These are phyloP conservation scores for Colletotrichum sp. DNA, from an alignment of 2,329 filamentous ascomycete genomes.

Conservation along the genomic window DNA sequence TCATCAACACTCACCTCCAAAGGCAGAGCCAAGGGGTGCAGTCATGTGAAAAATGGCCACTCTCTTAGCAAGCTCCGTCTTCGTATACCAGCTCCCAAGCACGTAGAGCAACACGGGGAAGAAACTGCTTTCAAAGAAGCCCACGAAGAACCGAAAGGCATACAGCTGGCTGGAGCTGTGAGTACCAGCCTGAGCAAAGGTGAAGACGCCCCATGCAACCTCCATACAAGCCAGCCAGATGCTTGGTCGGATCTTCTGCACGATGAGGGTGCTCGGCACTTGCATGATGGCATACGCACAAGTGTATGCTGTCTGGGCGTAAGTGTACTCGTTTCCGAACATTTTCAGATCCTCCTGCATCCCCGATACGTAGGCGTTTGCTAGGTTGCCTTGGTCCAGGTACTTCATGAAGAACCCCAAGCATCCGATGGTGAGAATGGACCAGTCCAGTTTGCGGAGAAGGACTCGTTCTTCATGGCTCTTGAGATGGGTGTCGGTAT, in stretches of 20 bases:
- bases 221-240: slow-evolving; percentile 31
- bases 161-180: slow-evolving; percentile 39
- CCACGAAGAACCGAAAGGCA: slow-evolving; percentile 47
- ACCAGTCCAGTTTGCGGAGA: slow-evolving; percentile 29
- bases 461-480: slow-evolving; percentile 26
- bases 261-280: slow-evolving; percentile 30
- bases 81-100: slow-evolving; percentile 48
- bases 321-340: slow-evolving; percentile 29
- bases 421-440: slow-evolving; percentile 21
- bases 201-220: slow-evolving; percentile 25
- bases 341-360: slow-evolving; percentile 30
- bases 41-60: slow-evolving; percentile 52
- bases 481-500: slow-evolving; percentile 31
- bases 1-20: slow-evolving; percentile 35
- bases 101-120: slow-evolving; percentile 31
- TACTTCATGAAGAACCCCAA: slow-evolving; percentile 25
- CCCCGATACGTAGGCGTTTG: slow-evolving; percentile 30
- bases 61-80: slow-evolving; percentile 51
- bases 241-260: slow-evolving; percentile 30
- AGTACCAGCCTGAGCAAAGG: slow-evolving; percentile 4
- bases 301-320: slow-evolving; percentile 26
- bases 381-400: slow-evolving; percentile 29
- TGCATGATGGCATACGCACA: slow-evolving; percentile 28
- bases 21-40: slow-evolving; percentile 57
- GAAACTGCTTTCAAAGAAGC: slow-evolving; percentile 42